Evolutionary conservation across 1,284 basidiomycete genomes (phyloP), one percentile per base, ranked within the genome.

Genomic region (Ceratobasidium sp.): DNA sequence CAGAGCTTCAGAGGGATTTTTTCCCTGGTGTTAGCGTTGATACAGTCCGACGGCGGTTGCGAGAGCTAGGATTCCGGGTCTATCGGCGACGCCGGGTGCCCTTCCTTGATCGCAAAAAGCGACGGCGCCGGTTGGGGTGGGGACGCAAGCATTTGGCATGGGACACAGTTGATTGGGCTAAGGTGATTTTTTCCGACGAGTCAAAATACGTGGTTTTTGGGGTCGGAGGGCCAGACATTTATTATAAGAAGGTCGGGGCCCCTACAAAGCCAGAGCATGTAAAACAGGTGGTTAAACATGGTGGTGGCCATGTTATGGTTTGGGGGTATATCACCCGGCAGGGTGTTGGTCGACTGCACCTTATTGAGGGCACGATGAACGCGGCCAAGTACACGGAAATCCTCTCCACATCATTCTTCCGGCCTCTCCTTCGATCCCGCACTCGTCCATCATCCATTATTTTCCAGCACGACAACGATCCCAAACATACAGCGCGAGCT

Each of bases 401-500:
- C 29, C 54, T 56, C 9, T 29, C 25, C 25, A 29, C 25, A 29
- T 29, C 25, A 29, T 29, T 29, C 25, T 29, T 29, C 25, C 25
- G 25, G 25, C 25, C 25, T 29, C 25, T 29, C 29, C n/a, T 29
- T 8, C 8, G 29, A 29, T n/a, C n/a, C 34, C 32, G 25, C 25
- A 29, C 25, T 29, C 25, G 25, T 29, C 25, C 25, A 29, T 29
- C 25, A 29, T 29, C 25, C 25, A 29, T 29, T 29, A 29, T 29
- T 29, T 29, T 29, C 19, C 65, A 67, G 40, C 65, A 67, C 8
- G 65, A 67, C 32, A 67, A 34, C 65, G 44, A 40, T 8, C 25
- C 25, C 25, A 29, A 29, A 29, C 25, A 29, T 29, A 29, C 25
- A 29, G 25, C 25, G 25, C 25, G 25, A 29, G 25, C 25, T 29